phyloP scores from a whole-genome alignment of 2,329 filamentous ascomycete species.

The Pseudophaeomoniella oleicola region DNA sequence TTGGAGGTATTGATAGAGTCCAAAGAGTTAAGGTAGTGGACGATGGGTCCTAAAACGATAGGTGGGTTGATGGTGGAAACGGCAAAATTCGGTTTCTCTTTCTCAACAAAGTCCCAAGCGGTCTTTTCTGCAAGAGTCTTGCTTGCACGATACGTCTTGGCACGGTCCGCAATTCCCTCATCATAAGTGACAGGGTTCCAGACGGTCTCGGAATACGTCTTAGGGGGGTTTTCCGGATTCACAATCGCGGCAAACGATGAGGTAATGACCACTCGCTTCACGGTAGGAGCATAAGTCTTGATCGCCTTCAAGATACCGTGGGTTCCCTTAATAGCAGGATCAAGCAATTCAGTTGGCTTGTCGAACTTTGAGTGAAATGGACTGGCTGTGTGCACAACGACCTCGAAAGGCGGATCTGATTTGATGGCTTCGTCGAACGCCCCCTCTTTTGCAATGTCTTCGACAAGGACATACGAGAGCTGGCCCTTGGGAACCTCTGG shows the following conservation, averaged over 20 bases:
- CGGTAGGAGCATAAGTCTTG: slow-evolving; percentile 45
- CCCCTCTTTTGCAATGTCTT: slow-evolving; percentile 54
- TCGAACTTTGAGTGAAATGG: slow-evolving; percentile 63
- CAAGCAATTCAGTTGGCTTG: slow-evolving; percentile 45
- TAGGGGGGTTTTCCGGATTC: slow-evolving; percentile 24
- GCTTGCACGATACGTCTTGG: slow-evolving; percentile 30
- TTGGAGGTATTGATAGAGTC: slow-evolving; percentile 61
- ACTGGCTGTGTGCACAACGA: slow-evolving; percentile 59
- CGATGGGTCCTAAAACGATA: slow-evolving; percentile 48
- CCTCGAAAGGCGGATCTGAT: slow-evolving; percentile 52
- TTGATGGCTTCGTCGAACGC: slow-evolving; percentile 54
- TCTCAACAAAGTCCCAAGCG: slow-evolving; percentile 49
- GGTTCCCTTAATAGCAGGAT: slow-evolving; percentile 49
- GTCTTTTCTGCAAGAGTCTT: slow-evolving; percentile 53
- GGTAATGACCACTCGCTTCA: slow-evolving; percentile 60
- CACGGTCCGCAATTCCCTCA: slow-evolving; percentile 18
- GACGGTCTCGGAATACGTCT: slow-evolving; percentile 21
- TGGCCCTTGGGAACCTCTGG: slow-evolving; percentile 36
- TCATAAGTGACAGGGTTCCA: slow-evolving; percentile 32
- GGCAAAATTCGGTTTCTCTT: slow-evolving; percentile 43
- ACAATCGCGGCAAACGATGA: slow-evolving; percentile 56
- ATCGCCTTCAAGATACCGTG: slow-evolving; percentile 48
- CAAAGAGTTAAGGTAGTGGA: slow-evolving; percentile 48
- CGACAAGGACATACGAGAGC: slow-evolving; percentile 52
- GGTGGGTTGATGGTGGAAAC: slow-evolving; percentile 49